Percentiles rank a stretch among this genome's conserved stretches.
Conservation (phyloP, 2,329 filamentous ascomycete genomes). For the Talaromyces rugulosus region DNA sequence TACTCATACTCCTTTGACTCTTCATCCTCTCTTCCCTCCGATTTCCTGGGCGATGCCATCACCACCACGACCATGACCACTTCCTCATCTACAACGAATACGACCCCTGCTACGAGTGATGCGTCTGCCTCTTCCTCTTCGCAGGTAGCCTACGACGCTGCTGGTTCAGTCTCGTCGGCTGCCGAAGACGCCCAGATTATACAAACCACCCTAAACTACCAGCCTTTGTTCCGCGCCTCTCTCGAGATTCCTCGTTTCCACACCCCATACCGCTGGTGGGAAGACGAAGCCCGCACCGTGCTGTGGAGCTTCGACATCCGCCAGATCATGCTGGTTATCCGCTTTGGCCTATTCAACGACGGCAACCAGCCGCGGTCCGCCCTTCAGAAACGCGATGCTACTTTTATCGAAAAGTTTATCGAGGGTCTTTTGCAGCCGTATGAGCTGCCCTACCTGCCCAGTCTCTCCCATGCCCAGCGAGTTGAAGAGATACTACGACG, state of each 20-base stretch:
- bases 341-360: constrained; percentile 34
- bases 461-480: constrained; percentile 32
- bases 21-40: constrained; percentile 7
- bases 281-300: constrained; percentile 34
- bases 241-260: constrained; percentile 30
- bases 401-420: constrained; percentile 31
- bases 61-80: not conserved
- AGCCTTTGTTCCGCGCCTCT: constrained; percentile 25
- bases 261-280: constrained; percentile 36
- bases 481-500: constrained; percentile 37
- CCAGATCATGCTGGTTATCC: constrained; percentile 34
- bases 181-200: constrained; percentile 9
- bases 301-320: constrained; percentile 36
- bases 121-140: constrained; percentile 10
- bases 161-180: constrained; percentile 1
- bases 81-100: not conserved
- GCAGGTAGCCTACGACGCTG: constrained; percentile 8
- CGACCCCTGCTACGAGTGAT: constrained; percentile 5
- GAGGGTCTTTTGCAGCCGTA: constrained; percentile 23
- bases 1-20: not conserved
- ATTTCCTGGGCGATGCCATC: not conserved
- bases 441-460: constrained; percentile 22
- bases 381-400: constrained; percentile 29
- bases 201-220: constrained; percentile 21
- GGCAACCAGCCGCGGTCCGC: constrained; percentile 31